Conservation (phyloP, 768 basidiomycete species). For the Leccinum rimulosum region DNA sequence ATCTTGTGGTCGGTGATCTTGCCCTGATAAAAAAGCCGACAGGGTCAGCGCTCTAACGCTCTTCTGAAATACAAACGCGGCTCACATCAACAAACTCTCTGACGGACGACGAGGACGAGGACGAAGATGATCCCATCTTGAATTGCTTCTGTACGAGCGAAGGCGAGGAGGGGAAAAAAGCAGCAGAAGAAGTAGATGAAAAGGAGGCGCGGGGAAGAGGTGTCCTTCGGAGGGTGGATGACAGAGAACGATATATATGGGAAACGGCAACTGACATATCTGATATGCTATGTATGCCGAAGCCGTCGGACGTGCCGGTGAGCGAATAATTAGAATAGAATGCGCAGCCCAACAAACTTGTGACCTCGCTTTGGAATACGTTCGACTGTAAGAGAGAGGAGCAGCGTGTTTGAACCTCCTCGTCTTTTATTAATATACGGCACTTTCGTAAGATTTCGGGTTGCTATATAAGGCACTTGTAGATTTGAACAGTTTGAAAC, state of each 20-base stretch:
- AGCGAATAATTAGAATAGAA: neutral
- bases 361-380: neutral
- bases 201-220: conserved; percentile 1
- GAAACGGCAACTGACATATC: conserved; percentile 5
- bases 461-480: neutral
- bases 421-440: neutral
- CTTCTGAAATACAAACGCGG: neutral
- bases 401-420: neutral
- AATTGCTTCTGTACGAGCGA: conserved; percentile 11
- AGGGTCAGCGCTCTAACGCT: conserved; percentile 20
- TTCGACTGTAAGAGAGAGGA: neutral
- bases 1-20: conserved; percentile 51
- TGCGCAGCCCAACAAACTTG: neutral
- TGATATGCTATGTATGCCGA: neutral
- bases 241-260: conserved; percentile 25
- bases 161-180: conserved; percentile 32
- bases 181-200: neutral
- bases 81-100: conserved; percentile 43
- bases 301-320: neutral
- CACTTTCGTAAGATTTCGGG: neutral
- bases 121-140: conserved; percentile 5
- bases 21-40: conserved; percentile 42
- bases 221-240: conserved; percentile 5
- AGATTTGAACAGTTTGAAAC: neutral
- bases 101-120: conserved; percentile 19